Evolutionary conservation across 164 flowering plant genomes (phyloP).

Genomic region (Sextonia rubra): DNA sequence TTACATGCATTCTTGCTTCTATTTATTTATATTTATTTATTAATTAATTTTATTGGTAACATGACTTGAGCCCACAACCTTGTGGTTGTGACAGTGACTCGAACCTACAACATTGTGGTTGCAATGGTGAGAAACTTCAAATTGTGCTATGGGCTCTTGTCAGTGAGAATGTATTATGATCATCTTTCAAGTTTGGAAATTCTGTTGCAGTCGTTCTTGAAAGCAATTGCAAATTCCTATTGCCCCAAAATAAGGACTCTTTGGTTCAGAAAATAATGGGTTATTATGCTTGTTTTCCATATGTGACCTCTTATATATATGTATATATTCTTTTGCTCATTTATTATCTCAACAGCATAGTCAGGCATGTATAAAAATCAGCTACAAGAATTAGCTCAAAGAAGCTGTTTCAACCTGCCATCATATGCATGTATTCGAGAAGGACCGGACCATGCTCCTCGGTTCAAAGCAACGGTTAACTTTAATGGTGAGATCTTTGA

Average conservation of each 20-base stretch:
- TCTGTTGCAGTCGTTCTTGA: background rate
- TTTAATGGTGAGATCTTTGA: constrained; percentile 66
- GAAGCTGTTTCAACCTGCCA: constrained; percentile 65
- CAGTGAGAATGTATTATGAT: background rate
- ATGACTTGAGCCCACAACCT: too few relatives aligned
- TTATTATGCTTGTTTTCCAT: background rate
- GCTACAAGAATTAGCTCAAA: constrained; percentile 65
- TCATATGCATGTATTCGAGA: constrained; percentile 61
- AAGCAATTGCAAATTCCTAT: background rate
- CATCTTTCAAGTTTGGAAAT: too few relatives aligned
- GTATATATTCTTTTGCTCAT: background rate
- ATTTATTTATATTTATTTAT: too few relatives aligned
- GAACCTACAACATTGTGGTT: background rate
- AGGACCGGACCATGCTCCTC: constrained; percentile 78
- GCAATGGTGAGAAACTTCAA: background rate
- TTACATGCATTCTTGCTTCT: background rate
- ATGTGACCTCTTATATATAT: background rate
- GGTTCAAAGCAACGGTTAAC: constrained; percentile 60
- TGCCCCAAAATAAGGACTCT: too few relatives aligned
- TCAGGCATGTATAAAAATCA: constrained; percentile 61
- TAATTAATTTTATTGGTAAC: too few relatives aligned
- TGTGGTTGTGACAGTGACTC: background rate
- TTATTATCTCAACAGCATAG: background rate
- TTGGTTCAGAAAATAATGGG: background rate
- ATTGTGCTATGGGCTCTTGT: background rate